Conservation (phyloP, 352 stramenopile genomes). For the Globisporangium viniferum region DNA sequence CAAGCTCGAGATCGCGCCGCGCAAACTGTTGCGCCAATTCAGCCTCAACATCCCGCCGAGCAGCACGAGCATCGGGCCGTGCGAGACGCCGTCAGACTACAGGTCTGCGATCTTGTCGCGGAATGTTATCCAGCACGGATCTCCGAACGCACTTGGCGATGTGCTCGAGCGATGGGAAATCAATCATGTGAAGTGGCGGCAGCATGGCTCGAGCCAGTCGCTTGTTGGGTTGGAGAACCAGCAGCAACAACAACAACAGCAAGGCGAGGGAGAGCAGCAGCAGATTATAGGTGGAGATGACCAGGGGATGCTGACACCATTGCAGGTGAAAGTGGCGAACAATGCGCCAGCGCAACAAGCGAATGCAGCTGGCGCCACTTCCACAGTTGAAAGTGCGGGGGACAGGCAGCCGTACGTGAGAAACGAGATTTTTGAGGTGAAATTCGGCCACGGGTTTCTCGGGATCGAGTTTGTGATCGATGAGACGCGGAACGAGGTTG, state of each 20-base stretch:
- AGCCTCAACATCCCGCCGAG: constrained; percentile 69
- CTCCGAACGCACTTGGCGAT: constrained; percentile 37
- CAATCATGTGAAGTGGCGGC: constrained; percentile 56
- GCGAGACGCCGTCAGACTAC: constrained; percentile 6
- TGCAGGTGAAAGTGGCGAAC: constrained; percentile 13
- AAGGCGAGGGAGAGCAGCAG: neutral
- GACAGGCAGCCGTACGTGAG: neutral
- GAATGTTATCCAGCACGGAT: constrained; percentile 24
- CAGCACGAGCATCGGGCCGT: constrained; percentile 10
- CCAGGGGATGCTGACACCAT: neutral
- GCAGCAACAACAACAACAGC: neutral
- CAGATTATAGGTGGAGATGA: constrained; percentile 8
- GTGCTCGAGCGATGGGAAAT: constrained; percentile 57
- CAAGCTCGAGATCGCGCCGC: constrained; percentile 59
- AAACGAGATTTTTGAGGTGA: constrained; percentile 62
- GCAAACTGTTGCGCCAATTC: constrained; percentile 70
- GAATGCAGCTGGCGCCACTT: no score
- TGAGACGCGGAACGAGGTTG: constrained; percentile 39
- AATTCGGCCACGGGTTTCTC: constrained; percentile 67
- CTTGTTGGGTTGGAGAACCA: neutral
- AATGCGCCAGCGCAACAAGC: neutral
- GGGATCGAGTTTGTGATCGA: constrained; percentile 74
- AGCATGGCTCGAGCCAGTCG: constrained; percentile 15
- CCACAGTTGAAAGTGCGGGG: neutral
- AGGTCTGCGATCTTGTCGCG: constrained; percentile 12